Percentiles rank a stretch among this genome's conserved stretches.
Conservation (phyloP, 352 stramenopile species). For the Phytophthora melonis region DNA sequence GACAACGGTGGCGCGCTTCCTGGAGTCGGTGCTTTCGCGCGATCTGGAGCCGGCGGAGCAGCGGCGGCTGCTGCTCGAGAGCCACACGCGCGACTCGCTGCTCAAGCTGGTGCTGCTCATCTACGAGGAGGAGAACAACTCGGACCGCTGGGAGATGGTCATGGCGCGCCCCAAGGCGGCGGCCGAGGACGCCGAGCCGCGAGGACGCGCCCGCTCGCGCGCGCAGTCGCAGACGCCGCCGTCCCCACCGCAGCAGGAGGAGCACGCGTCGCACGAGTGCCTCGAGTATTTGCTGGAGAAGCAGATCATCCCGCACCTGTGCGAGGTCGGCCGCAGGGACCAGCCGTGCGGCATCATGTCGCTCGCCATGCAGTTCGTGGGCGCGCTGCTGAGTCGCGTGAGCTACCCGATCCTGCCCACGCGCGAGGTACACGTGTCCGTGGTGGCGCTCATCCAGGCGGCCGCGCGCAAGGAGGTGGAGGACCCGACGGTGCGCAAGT, state of each 20-base stretch:
- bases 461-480: conserved; percentile 84
- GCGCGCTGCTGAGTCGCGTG: conserved; percentile 78
- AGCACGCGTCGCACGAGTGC: conserved; percentile 65
- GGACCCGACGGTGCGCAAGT: conserved; percentile 86
- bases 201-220: conserved; percentile 19
- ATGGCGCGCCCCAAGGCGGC: conserved; percentile 44
- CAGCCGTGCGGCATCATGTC: conserved; percentile 87
- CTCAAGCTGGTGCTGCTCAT: conserved; percentile 90
- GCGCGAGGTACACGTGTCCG: conserved; percentile 80
- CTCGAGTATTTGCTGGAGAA: conserved; percentile 87
- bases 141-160: conserved; percentile 73
- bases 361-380: conserved; percentile 86
- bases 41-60: conserved; percentile 76
- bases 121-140: conserved; percentile 84
- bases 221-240: conserved; percentile 32
- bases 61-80: conserved; percentile 79
- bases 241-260: conserved; percentile 20
- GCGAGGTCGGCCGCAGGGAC: conserved; percentile 74
- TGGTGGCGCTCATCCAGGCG: conserved; percentile 83
- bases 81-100: conserved; percentile 83
- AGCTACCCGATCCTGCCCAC: conserved; percentile 88
- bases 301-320: conserved; percentile 86
- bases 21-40: conserved; percentile 74
- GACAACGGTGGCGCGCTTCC: conserved; percentile 79
- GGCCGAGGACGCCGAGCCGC: conserved; percentile 29